Evolutionary conservation across 495 filamentous ascomycete species (phyloP).

Genomic region (Aspergillus sclerotiicarbonarius): DNA sequence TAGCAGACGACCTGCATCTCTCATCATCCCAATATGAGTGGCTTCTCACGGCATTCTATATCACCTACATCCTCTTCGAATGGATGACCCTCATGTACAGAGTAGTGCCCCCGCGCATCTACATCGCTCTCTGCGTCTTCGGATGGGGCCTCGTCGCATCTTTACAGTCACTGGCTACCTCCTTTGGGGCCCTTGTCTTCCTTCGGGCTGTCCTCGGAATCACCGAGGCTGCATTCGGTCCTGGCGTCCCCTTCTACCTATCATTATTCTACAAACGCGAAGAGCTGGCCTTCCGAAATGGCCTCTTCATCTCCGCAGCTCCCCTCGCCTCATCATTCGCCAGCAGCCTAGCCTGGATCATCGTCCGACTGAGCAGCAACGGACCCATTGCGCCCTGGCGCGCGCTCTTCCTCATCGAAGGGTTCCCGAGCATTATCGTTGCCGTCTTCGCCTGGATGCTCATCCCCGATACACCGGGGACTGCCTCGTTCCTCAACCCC

Average conservation of each 20-base stretch:
- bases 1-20: constrained; percentile 62
- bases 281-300: constrained; percentile 60
- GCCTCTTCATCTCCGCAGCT: constrained; percentile 61
- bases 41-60: constrained; percentile 66
- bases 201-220: constrained; percentile 55
- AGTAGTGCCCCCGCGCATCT: constrained; percentile 56
- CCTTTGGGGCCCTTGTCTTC: constrained; percentile 43
- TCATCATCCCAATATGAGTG: constrained; percentile 60
- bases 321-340: constrained; percentile 68
- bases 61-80: constrained; percentile 74
- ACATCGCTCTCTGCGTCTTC: constrained; percentile 48
- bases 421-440: constrained; percentile 59
- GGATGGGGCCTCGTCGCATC: constrained; percentile 63
- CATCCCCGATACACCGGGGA: constrained; percentile 55
- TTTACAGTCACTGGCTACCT: constrained; percentile 64
- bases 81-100: constrained; percentile 66
- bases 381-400: constrained; percentile 59
- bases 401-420: constrained; percentile 59
- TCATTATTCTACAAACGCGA: constrained; percentile 61
- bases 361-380: constrained; percentile 47
- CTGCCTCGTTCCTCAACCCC: constrained; percentile 47
- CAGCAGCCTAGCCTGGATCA: constrained; percentile 59
- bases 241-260: constrained; percentile 61
- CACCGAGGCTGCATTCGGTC: constrained; percentile 60
- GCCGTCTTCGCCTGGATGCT: constrained; percentile 52